Percentiles rank a stretch among this genome's conserved stretches.
Conservation (phyloP, 768 basidiomycete species). For the Serendipita vermifera region DNA sequence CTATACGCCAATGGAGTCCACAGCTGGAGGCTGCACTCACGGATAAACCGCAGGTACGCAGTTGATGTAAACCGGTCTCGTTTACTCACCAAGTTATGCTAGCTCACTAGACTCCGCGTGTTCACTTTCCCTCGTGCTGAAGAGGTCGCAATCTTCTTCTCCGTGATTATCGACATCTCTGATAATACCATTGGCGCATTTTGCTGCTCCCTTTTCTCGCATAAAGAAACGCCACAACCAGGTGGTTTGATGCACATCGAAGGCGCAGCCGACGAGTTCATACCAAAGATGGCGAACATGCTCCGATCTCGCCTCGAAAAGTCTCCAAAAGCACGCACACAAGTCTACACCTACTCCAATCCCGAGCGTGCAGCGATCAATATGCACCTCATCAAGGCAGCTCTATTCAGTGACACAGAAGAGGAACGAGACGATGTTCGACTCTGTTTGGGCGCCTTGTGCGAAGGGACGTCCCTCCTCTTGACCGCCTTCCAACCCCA, state of each 20-base stretch:
- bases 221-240: no score
- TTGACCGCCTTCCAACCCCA: slow-evolving; percentile 38
- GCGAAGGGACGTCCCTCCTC: slow-evolving; percentile 36
- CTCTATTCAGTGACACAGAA: slow-evolving; percentile 17
- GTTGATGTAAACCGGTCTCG: background rate
- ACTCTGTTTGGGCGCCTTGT: slow-evolving; percentile 37
- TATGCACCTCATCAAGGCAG: slow-evolving; percentile 30
- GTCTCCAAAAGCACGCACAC: slow-evolving; percentile 23
- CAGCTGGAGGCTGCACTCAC: slow-evolving; percentile 30
- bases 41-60: slow-evolving; percentile 25
- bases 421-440: slow-evolving; percentile 20
- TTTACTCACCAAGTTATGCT: background rate
- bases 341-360: slow-evolving; percentile 38
- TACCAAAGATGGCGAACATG: slow-evolving; percentile 26
- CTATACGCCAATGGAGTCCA: slow-evolving; percentile 23
- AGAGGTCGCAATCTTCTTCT: slow-evolving; percentile 34
- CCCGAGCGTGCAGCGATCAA: slow-evolving; percentile 31
- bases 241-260: background rate
- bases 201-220: slow-evolving; percentile 25
- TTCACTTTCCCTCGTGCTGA: slow-evolving; percentile 34
- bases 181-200: slow-evolving; percentile 23
- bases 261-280: slow-evolving; percentile 21
- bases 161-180: slow-evolving; percentile 32
- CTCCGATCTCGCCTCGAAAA: slow-evolving; percentile 21
- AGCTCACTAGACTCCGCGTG: slow-evolving; percentile 34